These are phyloP conservation scores for Verticillium longisporum DNA, from an alignment of 2,329 filamentous ascomycete species.

Conservation along the genomic window DNA sequence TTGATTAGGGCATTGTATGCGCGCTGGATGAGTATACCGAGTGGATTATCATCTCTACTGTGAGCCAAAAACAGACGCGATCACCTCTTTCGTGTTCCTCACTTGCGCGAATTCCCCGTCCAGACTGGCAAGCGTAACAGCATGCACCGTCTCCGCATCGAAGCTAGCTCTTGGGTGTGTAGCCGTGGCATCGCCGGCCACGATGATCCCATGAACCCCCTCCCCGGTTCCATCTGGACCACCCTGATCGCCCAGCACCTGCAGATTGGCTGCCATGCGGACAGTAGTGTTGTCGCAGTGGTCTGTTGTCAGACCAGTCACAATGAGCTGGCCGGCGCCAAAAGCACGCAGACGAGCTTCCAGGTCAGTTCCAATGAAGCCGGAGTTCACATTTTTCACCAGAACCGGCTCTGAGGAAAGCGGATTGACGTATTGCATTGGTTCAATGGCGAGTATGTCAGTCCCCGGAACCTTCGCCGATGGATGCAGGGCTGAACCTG, in stretches of 20 bases:
- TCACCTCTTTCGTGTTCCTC: slow-evolving; percentile 25
- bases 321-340: slow-evolving; percentile 27
- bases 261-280: slow-evolving; percentile 39
- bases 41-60: not conserved
- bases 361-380: slow-evolving; percentile 36
- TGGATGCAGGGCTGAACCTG: slow-evolving; percentile 27
- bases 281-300: slow-evolving; percentile 41
- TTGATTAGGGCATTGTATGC: too few relatives aligned
- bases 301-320: slow-evolving; percentile 38
- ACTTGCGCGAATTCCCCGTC: slow-evolving; percentile 37
- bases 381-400: slow-evolving; percentile 37
- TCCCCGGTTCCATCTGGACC: slow-evolving; percentile 19
- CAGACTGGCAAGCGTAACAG: slow-evolving; percentile 34
- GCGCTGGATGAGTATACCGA: not conserved
- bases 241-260: slow-evolving; percentile 27
- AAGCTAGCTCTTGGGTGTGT: slow-evolving; percentile 32
- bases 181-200: slow-evolving; percentile 38
- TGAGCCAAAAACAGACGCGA: not conserved
- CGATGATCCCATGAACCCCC: slow-evolving; percentile 22
- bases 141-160: slow-evolving; percentile 38
- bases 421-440: slow-evolving; percentile 16
- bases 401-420: slow-evolving; percentile 27
- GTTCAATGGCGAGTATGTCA: slow-evolving; percentile 19
- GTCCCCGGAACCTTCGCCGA: slow-evolving; percentile 14
- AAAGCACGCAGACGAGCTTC: slow-evolving; percentile 25